Evolutionary conservation across 2,329 filamentous ascomycete species (phyloP).

Genomic region (Didymella sp.): DNA sequence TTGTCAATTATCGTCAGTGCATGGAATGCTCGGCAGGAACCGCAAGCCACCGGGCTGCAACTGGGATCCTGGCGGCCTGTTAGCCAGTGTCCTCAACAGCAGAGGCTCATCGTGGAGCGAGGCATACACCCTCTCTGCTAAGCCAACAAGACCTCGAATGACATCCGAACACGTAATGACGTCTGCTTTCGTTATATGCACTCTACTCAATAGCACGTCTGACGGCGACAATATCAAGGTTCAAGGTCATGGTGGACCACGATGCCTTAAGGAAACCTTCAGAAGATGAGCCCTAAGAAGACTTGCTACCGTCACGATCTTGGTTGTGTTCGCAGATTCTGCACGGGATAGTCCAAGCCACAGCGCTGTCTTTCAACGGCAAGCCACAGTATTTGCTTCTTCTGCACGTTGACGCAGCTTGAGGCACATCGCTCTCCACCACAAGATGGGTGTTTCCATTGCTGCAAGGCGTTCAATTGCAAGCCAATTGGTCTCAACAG

Average conservation of each 20-base stretch:
- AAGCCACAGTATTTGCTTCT: neutral
- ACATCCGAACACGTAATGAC: neutral
- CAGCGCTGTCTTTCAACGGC: neutral
- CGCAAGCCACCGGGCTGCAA: constrained; percentile 5
- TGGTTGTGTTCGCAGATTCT: neutral
- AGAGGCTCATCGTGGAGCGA: neutral
- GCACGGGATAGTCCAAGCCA: neutral
- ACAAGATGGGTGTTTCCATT: neutral
- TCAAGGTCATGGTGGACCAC: neutral
- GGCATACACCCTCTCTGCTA: neutral
- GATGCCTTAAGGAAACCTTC: neutral
- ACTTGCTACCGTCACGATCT: neutral
- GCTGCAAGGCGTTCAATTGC: neutral
- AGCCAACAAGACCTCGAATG: neutral
- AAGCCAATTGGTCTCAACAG: neutral
- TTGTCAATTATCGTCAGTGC: constrained; percentile 15
- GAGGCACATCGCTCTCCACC: neutral
- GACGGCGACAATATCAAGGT: neutral
- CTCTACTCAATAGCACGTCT: neutral
- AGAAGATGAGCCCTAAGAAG: neutral
- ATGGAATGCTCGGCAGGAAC: constrained; percentile 9
- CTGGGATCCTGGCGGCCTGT: neutral
- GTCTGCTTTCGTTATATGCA: neutral
- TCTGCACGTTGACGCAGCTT: neutral
- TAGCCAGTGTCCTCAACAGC: neutral